Base-by-base conservation (phyloP, 2,329 filamentous ascomycete genomes). In the Epicoccum sorghinum region DNA sequence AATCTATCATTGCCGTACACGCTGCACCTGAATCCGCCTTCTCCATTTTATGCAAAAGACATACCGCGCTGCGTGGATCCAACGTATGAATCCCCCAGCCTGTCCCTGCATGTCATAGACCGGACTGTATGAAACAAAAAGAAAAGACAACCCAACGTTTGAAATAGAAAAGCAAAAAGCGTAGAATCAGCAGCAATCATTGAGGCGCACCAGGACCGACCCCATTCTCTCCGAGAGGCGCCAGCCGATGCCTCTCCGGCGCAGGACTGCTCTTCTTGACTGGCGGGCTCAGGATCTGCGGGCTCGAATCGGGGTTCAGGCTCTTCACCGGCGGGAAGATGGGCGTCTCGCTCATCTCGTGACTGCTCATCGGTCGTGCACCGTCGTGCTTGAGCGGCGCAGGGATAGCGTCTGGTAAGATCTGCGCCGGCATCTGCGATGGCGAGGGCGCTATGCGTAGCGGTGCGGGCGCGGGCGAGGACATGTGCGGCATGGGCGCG, bases 251-350 rank as follows among this genome's bases (percentile, higher is more conserved):
- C 29, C 64, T 52, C 8, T 70, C 67, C 1, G 67, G 70, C 23
- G 60, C 62, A 4, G 65, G 66, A 38, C 61, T 65, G 30, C 57
- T 49, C 55, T 79, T 77, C 75, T 89, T 86, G 60, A 84, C 78
- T 2, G 85, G 86, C 23, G 86, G 85, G 13, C 83, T 85, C 45
- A 86, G 68, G 52, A 86, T 85, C 59, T 83, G 81, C 52, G 82
- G 78, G 12, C 79, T 80, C 2, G 82, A 80, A 37, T 81, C 84
- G 0, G 86, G 86, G 8, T 84, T 82, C 42, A 89, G 68, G 1
- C 82, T 77, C 36, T 83, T 79, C 2, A 81, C 71, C 0, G 86
- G 86, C 4, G 86, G 86, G 3, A 88, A 73, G 23, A 87, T 79
- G 0, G 82, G 76, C 8, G 66, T 71, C 45, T 73, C 69, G 3